Percentiles rank a stretch among this genome's conserved stretches.
phyloP scores from a whole-genome alignment of 306 rosid species.

The Cicer pinnatifidum region DNA sequence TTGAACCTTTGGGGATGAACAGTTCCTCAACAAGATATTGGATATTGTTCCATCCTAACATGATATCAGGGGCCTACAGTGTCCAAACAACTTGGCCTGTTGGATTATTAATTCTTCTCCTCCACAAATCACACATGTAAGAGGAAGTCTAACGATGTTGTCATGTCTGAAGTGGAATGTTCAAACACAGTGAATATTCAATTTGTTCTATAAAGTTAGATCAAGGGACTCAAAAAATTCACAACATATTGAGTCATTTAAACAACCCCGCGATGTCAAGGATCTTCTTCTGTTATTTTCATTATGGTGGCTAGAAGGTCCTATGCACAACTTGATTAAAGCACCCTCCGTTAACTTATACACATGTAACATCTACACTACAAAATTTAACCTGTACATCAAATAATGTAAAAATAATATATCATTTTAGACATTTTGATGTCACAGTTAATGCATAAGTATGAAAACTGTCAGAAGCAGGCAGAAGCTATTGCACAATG shows the following conservation, averaged over 20 bases:
- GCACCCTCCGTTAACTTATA: slow-evolving; percentile 4
- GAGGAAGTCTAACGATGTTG: background rate
- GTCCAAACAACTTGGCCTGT: background rate
- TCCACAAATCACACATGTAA: slow-evolving; percentile 9
- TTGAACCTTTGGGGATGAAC: background rate
- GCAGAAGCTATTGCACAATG: slow-evolving; percentile 26
- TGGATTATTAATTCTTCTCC: slow-evolving; percentile 14
- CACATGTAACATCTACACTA: background rate
- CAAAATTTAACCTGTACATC: slow-evolving; percentile 3
- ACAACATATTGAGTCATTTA: background rate
- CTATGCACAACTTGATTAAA: background rate
- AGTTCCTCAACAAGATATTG: slow-evolving; percentile 10
- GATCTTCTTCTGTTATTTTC: background rate
- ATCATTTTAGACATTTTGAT: background rate
- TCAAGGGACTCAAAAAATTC: background rate
- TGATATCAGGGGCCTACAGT: background rate
- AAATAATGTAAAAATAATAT: slow-evolving; percentile 14
- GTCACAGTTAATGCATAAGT: background rate
- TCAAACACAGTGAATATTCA: background rate
- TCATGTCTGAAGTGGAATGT: background rate
- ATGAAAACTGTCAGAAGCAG: background rate
- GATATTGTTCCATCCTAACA: background rate
- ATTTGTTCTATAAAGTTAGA: background rate
- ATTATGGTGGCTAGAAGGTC: background rate
- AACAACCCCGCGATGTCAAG: background rate